Percentiles rank a stretch among this genome's conserved stretches.
These are phyloP conservation scores for Cryphonectria parasitica DNA, from an alignment of 2,329 filamentous ascomycete species.

Conservation along the genomic window DNA sequence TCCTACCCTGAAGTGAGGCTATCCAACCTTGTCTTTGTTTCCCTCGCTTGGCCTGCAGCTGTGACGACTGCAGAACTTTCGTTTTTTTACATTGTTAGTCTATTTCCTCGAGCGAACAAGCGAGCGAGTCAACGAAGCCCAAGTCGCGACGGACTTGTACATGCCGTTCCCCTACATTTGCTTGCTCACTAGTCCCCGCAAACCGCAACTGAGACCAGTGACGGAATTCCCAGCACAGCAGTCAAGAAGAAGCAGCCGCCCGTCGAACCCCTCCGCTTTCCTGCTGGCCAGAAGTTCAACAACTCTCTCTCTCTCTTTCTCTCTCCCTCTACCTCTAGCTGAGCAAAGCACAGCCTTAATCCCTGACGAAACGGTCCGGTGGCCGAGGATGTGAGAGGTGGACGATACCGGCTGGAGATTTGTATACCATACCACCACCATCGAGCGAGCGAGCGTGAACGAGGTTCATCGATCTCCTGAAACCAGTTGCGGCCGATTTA, in stretches of 20 bases:
- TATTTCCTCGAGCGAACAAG: not conserved
- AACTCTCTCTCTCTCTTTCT: not conserved
- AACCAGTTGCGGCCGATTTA: not conserved
- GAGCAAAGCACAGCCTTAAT: not conserved
- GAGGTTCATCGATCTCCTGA: not conserved
- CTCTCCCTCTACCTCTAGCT: not conserved
- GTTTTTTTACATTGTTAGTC: not conserved
- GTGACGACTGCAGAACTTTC: conserved; percentile 13
- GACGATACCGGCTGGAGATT: conserved; percentile 9
- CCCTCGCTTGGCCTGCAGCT: conserved; percentile 12
- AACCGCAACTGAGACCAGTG: conserved; percentile 19
- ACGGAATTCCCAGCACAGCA: conserved; percentile 11
- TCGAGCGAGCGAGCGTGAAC: not conserved
- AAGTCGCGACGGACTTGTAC: not conserved
- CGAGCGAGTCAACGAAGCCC: not conserved
- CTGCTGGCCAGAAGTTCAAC: conserved; percentile 21
- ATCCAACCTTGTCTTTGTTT: not conserved
- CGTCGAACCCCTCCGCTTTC: conserved; percentile 3
- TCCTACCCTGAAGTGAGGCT: not conserved
- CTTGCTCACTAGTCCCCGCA: conserved; percentile 7
- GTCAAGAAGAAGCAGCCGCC: not conserved
- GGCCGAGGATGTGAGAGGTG: conserved; percentile 17
- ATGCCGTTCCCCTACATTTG: not conserved
- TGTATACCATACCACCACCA: not conserved
- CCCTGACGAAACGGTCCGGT: conserved; percentile 10